Conservation (phyloP, 352 stramenopile species). For the Globisporangium okanoganense region DNA sequence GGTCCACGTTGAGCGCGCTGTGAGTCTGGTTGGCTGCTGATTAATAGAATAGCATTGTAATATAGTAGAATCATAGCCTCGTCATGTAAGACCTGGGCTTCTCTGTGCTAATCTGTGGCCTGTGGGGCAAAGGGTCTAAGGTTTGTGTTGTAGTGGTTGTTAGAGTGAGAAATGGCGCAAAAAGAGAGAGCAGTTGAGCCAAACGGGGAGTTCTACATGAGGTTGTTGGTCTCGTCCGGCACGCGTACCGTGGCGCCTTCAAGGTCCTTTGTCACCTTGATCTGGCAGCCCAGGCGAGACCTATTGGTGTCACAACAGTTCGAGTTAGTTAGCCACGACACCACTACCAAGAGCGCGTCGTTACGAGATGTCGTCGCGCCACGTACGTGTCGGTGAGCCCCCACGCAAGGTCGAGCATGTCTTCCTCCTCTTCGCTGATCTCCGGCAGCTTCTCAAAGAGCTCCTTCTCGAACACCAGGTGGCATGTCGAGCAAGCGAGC, state of each 20-base stretch:
- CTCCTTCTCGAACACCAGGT: constrained; percentile 90
- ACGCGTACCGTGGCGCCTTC: constrained; percentile 85
- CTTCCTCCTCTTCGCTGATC: constrained; percentile 92
- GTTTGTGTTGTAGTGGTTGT: not conserved
- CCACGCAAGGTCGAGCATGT: constrained; percentile 95
- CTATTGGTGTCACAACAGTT: constrained; percentile 9
- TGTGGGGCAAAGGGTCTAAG: not conserved
- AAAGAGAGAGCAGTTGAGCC: not conserved
- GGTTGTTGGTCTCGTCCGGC: constrained; percentile 86
- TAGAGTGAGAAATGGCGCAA: not conserved
- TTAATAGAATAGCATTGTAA: not conserved
- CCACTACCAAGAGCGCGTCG: no score
- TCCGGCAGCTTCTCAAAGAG: constrained; percentile 85
- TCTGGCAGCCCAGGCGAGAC: constrained; percentile 89
- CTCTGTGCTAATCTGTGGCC: not conserved
- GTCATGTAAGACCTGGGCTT: not conserved
- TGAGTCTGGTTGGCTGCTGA: not conserved
- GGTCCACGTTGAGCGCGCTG: not conserved
- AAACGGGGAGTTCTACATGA: constrained; percentile 60
- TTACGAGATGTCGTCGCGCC: not conserved
- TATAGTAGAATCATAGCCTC: not conserved
- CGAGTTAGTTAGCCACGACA: not conserved
- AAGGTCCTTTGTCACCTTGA: constrained; percentile 85
- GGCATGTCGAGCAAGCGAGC: constrained; percentile 92
- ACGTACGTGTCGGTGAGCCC: constrained; percentile 91